phyloP scores from a whole-genome alignment of 2,329 filamentous ascomycete genomes.

The Hypoxylon sp. region DNA sequence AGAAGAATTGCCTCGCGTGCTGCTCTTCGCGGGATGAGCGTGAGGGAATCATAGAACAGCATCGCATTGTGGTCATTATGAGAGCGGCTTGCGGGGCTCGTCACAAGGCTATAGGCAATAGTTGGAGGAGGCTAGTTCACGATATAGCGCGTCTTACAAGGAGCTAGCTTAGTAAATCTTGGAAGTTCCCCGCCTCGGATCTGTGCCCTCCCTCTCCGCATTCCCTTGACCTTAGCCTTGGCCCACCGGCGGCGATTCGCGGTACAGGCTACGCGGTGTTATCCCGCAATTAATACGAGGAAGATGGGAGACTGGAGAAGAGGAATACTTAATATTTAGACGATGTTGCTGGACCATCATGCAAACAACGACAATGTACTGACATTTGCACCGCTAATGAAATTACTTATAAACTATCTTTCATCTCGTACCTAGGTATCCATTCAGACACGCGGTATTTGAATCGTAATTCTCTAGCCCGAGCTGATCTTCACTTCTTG shows the following conservation, averaged over 20 bases:
- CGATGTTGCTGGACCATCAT: too few relatives aligned
- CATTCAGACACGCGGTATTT: too few relatives aligned
- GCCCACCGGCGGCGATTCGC: not conserved
- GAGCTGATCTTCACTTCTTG: too few relatives aligned
- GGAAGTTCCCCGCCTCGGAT: not conserved
- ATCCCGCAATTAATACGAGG: not conserved
- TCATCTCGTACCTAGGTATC: too few relatives aligned
- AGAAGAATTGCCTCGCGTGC: not conserved
- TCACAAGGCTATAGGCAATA: not conserved
- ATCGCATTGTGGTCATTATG: constrained; percentile 14
- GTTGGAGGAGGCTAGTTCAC: not conserved
- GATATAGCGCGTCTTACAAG: not conserved
- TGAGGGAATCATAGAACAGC: constrained; percentile 3
- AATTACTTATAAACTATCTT: too few relatives aligned
- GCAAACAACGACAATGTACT: too few relatives aligned
- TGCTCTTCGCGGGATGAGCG: not conserved
- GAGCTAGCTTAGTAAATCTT: not conserved
- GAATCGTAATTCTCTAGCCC: too few relatives aligned
- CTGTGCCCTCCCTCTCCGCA: not conserved
- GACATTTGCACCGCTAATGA: too few relatives aligned
- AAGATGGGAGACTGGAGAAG: not conserved
- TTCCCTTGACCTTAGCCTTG: not conserved
- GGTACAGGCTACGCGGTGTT: not conserved
- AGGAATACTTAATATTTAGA: not conserved
- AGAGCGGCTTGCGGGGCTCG: not conserved